These are phyloP conservation scores for Raffaelea arxii DNA, from an alignment of 2,329 filamentous ascomycete species.

Conservation along the genomic window DNA sequence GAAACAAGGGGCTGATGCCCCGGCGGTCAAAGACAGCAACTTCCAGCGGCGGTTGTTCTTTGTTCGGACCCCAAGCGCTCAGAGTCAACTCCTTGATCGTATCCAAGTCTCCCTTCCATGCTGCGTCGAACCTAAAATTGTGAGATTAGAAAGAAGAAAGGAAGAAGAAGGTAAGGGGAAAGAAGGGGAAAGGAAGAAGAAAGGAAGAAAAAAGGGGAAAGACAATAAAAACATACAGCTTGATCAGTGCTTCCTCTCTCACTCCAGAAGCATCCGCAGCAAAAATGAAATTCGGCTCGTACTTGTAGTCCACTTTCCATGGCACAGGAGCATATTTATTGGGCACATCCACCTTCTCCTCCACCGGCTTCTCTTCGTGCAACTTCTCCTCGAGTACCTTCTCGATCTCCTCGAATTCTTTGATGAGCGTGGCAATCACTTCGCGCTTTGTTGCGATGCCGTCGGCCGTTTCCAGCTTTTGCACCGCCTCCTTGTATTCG, in stretches of 20 bases:
- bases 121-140: slow-evolving; percentile 53
- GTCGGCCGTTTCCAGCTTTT: slow-evolving; percentile 18
- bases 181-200: slow-evolving; percentile 50
- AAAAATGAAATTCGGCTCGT: slow-evolving; percentile 39
- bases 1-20: slow-evolving; percentile 50
- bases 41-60: slow-evolving; percentile 49
- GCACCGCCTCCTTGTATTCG: slow-evolving; percentile 24
- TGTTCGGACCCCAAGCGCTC: slow-evolving; percentile 43
- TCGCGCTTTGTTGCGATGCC: slow-evolving; percentile 41
- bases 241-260: slow-evolving; percentile 29
- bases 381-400: too few species aligned
- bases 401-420: slow-evolving; percentile 46
- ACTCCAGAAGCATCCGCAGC: slow-evolving; percentile 46
- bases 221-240: neutral
- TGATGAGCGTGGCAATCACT: slow-evolving; percentile 40
- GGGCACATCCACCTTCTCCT: slow-evolving; percentile 50
- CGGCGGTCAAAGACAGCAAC: slow-evolving; percentile 47
- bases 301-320: slow-evolving; percentile 29
- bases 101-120: slow-evolving; percentile 59
- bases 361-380: slow-evolving; percentile 60
- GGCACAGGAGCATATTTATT: slow-evolving; percentile 11
- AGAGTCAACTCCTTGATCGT: slow-evolving; percentile 57
- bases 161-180: neutral
- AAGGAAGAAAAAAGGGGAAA: neutral
- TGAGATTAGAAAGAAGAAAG: too few species aligned